Base-by-base conservation (phyloP, 1,284 basidiomycete species). In the Vanrija sp. region DNA sequence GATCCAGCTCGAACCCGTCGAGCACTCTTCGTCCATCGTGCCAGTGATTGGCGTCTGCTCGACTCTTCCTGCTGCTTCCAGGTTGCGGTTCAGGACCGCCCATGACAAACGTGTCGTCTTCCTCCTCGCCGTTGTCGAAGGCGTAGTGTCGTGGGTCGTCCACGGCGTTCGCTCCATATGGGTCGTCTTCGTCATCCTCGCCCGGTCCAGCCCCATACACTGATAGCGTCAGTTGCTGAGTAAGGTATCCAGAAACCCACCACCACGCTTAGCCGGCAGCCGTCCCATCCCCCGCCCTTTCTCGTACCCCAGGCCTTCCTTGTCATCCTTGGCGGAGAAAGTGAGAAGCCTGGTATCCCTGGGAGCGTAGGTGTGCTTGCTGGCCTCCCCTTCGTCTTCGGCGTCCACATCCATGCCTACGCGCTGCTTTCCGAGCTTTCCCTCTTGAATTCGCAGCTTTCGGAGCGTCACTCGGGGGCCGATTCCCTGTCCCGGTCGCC, bases 401-500 rank as follows among this genome's bases (percentile, higher is more conserved):
- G 75, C 73, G 12, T 79, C 77, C 6, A 76, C 75, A 16, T 80
- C 80, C 6, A 59, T 47, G 1, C 62, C 60, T 3, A 35, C 66
- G 53, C 45, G 55, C 47, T 50, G 51, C 61, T 68, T 46, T 7
- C 55, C 78, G 61, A 51, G 78, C 76, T 67, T 82, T 75, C 35
- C 81, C 64, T 88, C 84, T 68, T 93, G 89, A 16, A 84, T 78
- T 60, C 82, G 83, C 37, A 87, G 83, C 67, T 89, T 85, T 37
- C 83, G 81, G 52, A 87, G 82, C 2, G 89, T 85, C n/a, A 98
- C 79, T 7, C 93, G 84, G 1, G 93, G 91, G 0, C 95, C 95
- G 23, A 98, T 84, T 5, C 93, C 95, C 72, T 96, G 91, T 0
- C 94, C 95, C 0, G 85, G 76, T 52, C 86, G 82, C 95, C 95